Percentiles rank a stretch among this genome's conserved stretches.
phyloP scores from a whole-genome alignment of 768 basidiomycete genomes.

The Epithele typhae region DNA sequence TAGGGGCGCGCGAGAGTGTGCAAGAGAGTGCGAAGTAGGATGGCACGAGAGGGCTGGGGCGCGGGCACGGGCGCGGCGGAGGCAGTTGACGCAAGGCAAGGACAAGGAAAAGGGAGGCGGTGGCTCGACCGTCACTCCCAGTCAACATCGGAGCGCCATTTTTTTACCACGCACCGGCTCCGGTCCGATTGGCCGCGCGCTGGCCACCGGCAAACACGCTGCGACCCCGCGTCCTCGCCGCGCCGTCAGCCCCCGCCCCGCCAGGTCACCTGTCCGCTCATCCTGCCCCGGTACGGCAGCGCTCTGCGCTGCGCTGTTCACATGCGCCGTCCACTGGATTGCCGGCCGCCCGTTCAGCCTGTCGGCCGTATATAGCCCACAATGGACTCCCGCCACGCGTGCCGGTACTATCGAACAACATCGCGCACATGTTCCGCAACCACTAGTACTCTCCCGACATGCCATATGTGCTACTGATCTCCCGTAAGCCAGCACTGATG shows the following conservation, averaged over 20 bases:
- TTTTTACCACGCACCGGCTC: slow-evolving; percentile 9
- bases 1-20: not conserved
- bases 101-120: not conserved
- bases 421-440: not conserved
- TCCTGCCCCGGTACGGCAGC: no score
- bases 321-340: no score
- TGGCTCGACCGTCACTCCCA: slow-evolving; percentile 4
- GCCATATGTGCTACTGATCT: slow-evolving; percentile 6
- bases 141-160: slow-evolving; percentile 5
- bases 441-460: not conserved
- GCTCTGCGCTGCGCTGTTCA: no score
- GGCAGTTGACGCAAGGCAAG: not conserved
- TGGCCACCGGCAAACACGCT: no score
- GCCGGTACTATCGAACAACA: slow-evolving; percentile 10
- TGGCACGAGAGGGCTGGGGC: not conserved
- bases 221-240: no score
- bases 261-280: no score
- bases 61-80: not conserved
- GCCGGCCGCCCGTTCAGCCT: no score
- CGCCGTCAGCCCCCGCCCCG: no score
- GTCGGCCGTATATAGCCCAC: no score
- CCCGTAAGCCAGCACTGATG: slow-evolving; percentile 4
- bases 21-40: not conserved
- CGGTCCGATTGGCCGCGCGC: slow-evolving; percentile 7
- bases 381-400: not conserved